A percentile compares a stretch with the other conserved stretches of the same genome.
Evolutionary conservation across 352 stramenopile genomes (phyloP).

Genomic region (Pythium sp.): DNA sequence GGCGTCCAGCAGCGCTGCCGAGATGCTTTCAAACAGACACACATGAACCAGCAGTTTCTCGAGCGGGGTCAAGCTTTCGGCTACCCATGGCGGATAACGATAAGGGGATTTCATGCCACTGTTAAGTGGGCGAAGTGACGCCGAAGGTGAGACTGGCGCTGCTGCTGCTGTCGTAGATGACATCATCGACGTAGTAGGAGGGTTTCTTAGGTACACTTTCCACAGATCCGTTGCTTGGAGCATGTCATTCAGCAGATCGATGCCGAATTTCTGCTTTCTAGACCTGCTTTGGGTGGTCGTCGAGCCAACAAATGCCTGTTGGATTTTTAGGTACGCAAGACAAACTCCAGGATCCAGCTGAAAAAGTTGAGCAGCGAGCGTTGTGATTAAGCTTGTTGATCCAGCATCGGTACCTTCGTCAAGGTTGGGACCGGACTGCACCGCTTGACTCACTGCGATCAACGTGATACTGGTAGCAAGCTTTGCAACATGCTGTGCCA

Average conservation of each 20-base stretch:
- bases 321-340: conserved; percentile 21
- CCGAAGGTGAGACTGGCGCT: neutral
- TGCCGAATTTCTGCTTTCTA: neutral
- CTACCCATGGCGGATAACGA: conserved; percentile 24
- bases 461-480: neutral
- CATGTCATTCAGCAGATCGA: conserved; percentile 30
- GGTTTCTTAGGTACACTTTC: conserved; percentile 26
- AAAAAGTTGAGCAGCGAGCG: neutral
- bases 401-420: neutral
- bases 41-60: conserved; percentile 32
- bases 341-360: conserved; percentile 5
- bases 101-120: neutral
- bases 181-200: neutral
- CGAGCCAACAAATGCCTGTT: conserved; percentile 14
- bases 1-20: conserved; percentile 21
- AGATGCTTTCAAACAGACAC: conserved; percentile 28
- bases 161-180: conserved; percentile 1
- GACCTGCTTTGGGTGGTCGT: neutral
- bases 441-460: neutral
- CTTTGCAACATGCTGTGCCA: neutral
- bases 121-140: conserved; percentile 7
- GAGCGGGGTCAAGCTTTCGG: conserved; percentile 20
- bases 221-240: conserved; percentile 21
- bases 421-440: neutral
- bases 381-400: neutral